Percentiles rank a stretch among this genome's conserved stretches.
These are phyloP conservation scores for Haberlea rhodopensis DNA, from an alignment of 257 asterid genomes.

Conservation along the genomic window DNA sequence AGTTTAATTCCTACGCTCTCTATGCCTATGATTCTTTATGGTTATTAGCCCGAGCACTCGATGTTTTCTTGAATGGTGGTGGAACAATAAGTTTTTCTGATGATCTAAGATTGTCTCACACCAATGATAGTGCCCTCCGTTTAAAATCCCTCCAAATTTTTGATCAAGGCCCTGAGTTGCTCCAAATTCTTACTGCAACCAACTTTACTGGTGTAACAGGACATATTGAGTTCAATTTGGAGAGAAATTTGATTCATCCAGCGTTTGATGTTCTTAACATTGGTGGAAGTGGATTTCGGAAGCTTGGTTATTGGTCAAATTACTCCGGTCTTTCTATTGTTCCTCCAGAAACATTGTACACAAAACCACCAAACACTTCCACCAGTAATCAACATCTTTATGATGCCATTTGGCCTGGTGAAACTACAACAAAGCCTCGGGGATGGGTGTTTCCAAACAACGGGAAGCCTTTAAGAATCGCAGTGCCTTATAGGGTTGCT, in stretches of 20 bases:
- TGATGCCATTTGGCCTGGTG: constrained; percentile 72
- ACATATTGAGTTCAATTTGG: no score
- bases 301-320: constrained; percentile 72
- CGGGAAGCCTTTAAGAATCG: constrained; percentile 57
- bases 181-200: no score
- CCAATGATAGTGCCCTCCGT: constrained; percentile 31
- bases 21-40: constrained; percentile 73
- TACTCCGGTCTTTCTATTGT: constrained; percentile 52
- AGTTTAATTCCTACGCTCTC: constrained; percentile 56
- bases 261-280: constrained; percentile 57
- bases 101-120: constrained; percentile 34
- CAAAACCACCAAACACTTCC: constrained; percentile 43
- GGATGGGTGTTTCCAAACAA: constrained; percentile 90
- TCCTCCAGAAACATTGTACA: constrained; percentile 46
- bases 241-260: no score
- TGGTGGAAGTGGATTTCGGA: constrained; percentile 44
- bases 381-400: constrained; percentile 40
- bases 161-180: constrained; percentile 55
- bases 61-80: constrained; percentile 41
- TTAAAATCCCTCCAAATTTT: constrained; percentile 51
- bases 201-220: no score
- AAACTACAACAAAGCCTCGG: constrained; percentile 44
- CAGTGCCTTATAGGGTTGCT: constrained; percentile 59
- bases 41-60: constrained; percentile 66
- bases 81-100: constrained; percentile 50